phyloP scores from a whole-genome alignment of 495 filamentous ascomycete genomes.

The Aspergillus ostianus region DNA sequence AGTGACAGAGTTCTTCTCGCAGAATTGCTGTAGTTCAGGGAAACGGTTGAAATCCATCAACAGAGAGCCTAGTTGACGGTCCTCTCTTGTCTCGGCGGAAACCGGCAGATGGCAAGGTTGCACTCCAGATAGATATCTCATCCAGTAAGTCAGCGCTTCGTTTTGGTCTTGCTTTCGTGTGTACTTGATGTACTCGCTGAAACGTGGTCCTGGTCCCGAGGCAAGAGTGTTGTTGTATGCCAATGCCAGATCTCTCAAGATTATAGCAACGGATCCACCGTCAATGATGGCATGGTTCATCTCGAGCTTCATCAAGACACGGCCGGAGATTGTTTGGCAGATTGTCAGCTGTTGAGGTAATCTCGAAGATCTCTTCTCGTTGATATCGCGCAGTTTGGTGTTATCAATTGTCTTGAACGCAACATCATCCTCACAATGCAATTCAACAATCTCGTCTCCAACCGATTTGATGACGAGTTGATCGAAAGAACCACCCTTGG shows the following conservation, averaged over 20 bases:
- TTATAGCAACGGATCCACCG: conserved; percentile 40
- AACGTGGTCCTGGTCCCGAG: conserved; percentile 45
- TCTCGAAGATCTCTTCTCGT: conserved; percentile 32
- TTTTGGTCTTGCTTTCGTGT: conserved; percentile 33
- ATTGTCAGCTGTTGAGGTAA: conserved; percentile 50
- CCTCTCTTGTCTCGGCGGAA: background rate
- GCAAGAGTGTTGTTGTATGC: conserved; percentile 44
- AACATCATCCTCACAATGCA: conserved; percentile 42
- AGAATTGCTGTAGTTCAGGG: conserved; percentile 44
- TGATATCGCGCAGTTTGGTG: conserved; percentile 35
- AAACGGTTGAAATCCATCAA: conserved; percentile 36
- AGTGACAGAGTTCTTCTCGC: conserved; percentile 46
- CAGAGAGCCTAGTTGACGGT: conserved; percentile 22
- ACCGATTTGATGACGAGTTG: conserved; percentile 51
- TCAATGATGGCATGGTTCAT: conserved; percentile 57
- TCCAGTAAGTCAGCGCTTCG: conserved; percentile 50
- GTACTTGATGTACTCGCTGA: conserved; percentile 56
- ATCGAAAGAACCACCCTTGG: conserved; percentile 50
- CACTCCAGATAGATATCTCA: conserved; percentile 35
- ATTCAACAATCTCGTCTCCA: conserved; percentile 32
- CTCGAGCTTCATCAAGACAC: conserved; percentile 50
- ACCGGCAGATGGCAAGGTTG: conserved; percentile 44
- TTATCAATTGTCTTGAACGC: conserved; percentile 33
- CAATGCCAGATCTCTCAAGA: conserved; percentile 41
- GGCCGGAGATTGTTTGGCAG: conserved; percentile 37